phyloP scores from a whole-genome alignment of 345 rosid genomes.

The Eucalyptus marginata region DNA sequence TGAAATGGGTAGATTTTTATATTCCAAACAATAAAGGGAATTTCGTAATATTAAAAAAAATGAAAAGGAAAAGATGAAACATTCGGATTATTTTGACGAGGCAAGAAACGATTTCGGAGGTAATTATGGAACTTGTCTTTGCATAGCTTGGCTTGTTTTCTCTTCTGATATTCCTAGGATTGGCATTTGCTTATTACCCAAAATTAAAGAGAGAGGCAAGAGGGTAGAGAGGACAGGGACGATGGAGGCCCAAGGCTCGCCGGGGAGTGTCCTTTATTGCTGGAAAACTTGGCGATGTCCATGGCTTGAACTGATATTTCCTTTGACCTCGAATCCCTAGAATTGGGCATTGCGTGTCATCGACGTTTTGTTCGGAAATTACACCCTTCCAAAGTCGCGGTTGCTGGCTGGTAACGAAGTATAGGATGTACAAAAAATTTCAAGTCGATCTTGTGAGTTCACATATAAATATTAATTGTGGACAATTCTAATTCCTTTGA shows the following conservation, averaged over 20 bases:
- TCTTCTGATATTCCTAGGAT: neutral
- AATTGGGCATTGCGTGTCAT: neutral
- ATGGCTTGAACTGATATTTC: neutral
- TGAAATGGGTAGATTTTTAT: neutral
- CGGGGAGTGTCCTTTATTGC: neutral
- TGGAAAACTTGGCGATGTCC: neutral
- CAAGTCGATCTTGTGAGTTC: too few species aligned
- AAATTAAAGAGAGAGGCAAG: too few species aligned
- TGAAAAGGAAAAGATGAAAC: neutral
- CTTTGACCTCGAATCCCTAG: neutral
- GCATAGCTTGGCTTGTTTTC: neutral
- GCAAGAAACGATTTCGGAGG: neutral
- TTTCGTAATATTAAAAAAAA: neutral
- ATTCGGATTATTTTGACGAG: neutral
- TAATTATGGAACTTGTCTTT: neutral
- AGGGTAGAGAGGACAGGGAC: too few species aligned
- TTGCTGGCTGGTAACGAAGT: neutral
- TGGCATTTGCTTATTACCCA: too few species aligned
- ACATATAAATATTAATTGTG: too few species aligned
- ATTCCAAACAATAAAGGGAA: neutral
- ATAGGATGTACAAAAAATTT: too few species aligned
- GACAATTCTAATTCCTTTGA: too few species aligned
- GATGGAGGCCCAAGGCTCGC: neutral
- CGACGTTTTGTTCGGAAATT: too few species aligned
- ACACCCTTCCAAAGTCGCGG: neutral